Base-by-base conservation (phyloP, 768 basidiomycete genomes). In the Boletellus sp. region DNA sequence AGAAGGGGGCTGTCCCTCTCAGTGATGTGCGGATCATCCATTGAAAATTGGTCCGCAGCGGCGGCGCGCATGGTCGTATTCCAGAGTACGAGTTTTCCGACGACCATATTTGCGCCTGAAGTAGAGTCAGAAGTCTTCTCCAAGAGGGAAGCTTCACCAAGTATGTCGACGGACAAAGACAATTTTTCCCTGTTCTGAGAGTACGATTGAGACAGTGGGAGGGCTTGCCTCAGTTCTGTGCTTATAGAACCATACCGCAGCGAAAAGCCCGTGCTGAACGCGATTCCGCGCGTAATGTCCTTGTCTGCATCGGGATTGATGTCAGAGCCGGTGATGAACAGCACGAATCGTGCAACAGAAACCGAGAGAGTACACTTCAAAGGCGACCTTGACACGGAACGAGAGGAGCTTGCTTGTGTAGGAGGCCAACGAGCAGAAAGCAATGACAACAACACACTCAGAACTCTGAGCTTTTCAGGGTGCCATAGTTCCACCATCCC, bases 251-350 rank as follows among this genome's bases (percentile, higher is more conserved):
- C 80, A 59, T 84, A 84, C 48, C 81, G 75, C 8, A 81, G 40
- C 3, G 78, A 76, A 6, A 82, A 37, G 3, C 80, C 72, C 0
- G 78, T 80, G 42, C 78, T 77, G 24, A 83, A 59, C 2, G 83
- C 81, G 48, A 89, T 65, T 4, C 91, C 91, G 24, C 90, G 79
- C 3, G 81, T 84, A 12, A 89, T 71, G 39, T 80, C 80, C 47
- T 79, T 66, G 34, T 78, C 76, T 47, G 86, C 86, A 0, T 74
- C 68, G 0, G 89, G 89, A 53, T 90, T 90, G 47, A 93, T 75
- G 63, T 95, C 94, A 32, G 78, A 78, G n/a, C 85, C 80, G 7
- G 89, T 87, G 44, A 92, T 62, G 49, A 89, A 82, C 10, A 88
- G 60, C 23, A 84, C 80, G 40, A 87, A 70, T 32, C 79, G 78